Evolutionary conservation across 2,329 filamentous ascomycete genomes (phyloP), one percentile per base, ranked within the genome.

Genomic region (Plectosphaerella cucumerina): DNA sequence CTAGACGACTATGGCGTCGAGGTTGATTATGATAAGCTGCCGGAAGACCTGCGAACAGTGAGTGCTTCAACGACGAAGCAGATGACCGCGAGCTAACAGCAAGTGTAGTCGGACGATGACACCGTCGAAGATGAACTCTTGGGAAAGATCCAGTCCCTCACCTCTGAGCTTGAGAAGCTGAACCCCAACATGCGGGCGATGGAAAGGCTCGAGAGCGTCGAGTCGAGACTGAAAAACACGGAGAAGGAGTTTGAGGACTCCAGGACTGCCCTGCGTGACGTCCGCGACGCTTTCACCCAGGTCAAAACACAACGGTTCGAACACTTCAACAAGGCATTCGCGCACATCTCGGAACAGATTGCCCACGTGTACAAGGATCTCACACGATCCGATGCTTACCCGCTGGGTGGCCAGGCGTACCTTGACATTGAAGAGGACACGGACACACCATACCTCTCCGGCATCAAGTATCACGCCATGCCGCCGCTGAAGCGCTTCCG

Each of bases 381-480:
- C 45, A 99, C 94, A 21, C 87, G 91, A 52, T 94, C 89, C 39
- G 81, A 88, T 33, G 86, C 89, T n/a, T 96, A 96, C 66, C 92
- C 93, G 1, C 80, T 97, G n/a, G 94, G 94, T 60, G 94, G 94
- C 9, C 82, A 85, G 67, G 83, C 84, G 1, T 96, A 96, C 65
- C 84, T 99, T 45, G 92, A 97, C 64, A 92, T 95, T 52, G 84
- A 87, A 67, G 92, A 96, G 66, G 93, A 99, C 67, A 89, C 87
- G n/a, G 91, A 96, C 57, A 93, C 96, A 63, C 94, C 94, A 1
- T 99, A 97, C 68, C 82, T 97, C 4, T 90, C 89, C 39, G 94
- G 94, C 31, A 91, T 99, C 71, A 97, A 96, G 65, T 99, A 99
- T 71, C 92, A 97, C 66, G 95, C 94, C 56, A 99, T 97, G 92